These are phyloP conservation scores for Sporothrix euskadiensis DNA, from an alignment of 2,329 filamentous ascomycete species.

Conservation along the genomic window DNA sequence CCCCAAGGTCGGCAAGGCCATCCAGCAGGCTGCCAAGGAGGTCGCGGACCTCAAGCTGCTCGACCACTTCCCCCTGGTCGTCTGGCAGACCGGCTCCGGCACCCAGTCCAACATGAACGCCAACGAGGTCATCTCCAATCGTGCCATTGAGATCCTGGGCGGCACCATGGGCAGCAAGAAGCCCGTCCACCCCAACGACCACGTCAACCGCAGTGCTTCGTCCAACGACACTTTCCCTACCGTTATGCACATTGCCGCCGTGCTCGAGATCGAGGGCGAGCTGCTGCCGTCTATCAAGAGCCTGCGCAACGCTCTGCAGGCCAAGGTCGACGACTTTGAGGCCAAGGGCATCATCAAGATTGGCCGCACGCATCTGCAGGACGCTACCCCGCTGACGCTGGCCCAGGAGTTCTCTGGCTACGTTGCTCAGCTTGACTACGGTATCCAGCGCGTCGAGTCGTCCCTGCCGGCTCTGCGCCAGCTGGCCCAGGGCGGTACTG, in stretches of 20 bases:
- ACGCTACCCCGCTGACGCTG: slow-evolving; percentile 91
- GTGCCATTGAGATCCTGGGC: slow-evolving; percentile 95
- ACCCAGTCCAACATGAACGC: slow-evolving; percentile 99
- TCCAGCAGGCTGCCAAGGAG: slow-evolving; percentile 90
- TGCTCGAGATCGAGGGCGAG: slow-evolving; percentile 84
- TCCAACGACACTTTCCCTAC: slow-evolving; percentile 99
- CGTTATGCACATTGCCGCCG: slow-evolving; percentile 98
- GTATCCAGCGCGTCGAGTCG: slow-evolving; percentile 82
- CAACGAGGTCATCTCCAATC: slow-evolving; percentile 99
- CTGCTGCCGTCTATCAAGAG: slow-evolving; percentile 80
- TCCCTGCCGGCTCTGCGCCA: slow-evolving; percentile 80
- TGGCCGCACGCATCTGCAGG: slow-evolving; percentile 93
- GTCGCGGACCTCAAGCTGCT: slow-evolving; percentile 90
- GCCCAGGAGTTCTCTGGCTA: slow-evolving; percentile 98
- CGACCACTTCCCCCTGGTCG: slow-evolving; percentile 96
- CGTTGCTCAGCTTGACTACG: slow-evolving; percentile 88
- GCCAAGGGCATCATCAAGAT: slow-evolving; percentile 95
- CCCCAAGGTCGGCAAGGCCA: slow-evolving; percentile 85
- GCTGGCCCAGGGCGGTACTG: slow-evolving; percentile 92
- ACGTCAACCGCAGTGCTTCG: slow-evolving; percentile 98
- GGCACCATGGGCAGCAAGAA: slow-evolving; percentile 95
- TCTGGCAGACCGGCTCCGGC: slow-evolving; percentile 98
- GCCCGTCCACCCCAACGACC: slow-evolving; percentile 98
- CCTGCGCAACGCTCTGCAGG: slow-evolving; percentile 79
- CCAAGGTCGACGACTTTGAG: slow-evolving; percentile 86